Base-by-base conservation (phyloP, 139 green algal species). In the Chlamydomonas schloesseri region DNA sequence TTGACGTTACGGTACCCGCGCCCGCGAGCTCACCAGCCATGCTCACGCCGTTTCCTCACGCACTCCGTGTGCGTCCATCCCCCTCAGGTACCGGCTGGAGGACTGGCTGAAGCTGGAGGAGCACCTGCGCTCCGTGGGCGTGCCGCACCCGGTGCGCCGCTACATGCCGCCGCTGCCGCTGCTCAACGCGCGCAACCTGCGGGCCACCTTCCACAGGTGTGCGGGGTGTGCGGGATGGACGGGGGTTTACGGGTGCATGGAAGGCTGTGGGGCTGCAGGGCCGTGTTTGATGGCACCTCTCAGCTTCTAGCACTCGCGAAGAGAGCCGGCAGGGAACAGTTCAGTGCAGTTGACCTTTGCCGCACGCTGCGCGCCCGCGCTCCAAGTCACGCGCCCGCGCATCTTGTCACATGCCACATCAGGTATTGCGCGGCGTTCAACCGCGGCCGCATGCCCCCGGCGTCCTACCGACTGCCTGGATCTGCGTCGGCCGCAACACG, bases 361-460 rank as follows among this genome's bases (percentile, higher is more conserved):
- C n/a, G n/a, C n/a, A n/a, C n/a, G n/a, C n/a, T n/a, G n/a, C n/a
- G n/a, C n/a, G n/a, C n/a, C n/a, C n/a, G n/a, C n/a, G n/a, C n/a
- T n/a, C n/a, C n/a, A n/a, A n/a, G n/a, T n/a, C 42, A 50, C 42
- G 42, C 42, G 8, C 42, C 6, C 55, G 10, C 10, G 28, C 67
- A 46, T 24, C 4, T 42, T 37, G 65, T 8, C 33, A 11, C 15
- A 33, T 34, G 11, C 60, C 26, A n/a, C 18, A 33, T 70, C 78
- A 87, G 73, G 33, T 90, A 90, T 67, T 76, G 73, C 68, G 36
- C 50, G 20, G 36, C 69, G 28, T 73, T 82, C 72, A 90, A 90
- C 74, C 86, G 83, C 69, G 87, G 83, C 37, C 33, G 37, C 21
- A 9, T 81, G 65, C 71, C 73, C 62, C 62, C 83, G 11, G n/a